Evolutionary conservation across 306 rosid species (phyloP), one percentile per base, ranked within the genome.

Genomic region (Prosopis cineraria): DNA sequence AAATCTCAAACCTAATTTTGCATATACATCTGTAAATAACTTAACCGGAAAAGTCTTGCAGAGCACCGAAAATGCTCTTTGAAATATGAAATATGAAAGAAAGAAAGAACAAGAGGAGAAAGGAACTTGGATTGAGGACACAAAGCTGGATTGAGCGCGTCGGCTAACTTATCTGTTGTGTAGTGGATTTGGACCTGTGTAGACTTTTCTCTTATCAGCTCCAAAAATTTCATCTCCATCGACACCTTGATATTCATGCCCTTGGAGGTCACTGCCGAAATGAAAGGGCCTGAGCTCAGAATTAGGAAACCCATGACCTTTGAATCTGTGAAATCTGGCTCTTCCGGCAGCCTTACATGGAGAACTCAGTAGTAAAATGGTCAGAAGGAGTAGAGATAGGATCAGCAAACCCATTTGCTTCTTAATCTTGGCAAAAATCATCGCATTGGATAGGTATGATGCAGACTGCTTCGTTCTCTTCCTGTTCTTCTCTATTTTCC

Each of bases 111-210:
- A 6, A 63, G 39, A 50, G 24, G 59, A 78, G 66, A 43, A 53
- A 40, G 29, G 56, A 67, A 70, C 27, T 64, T n/a, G 70, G 72
- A 68, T 66, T 47, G 67, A 56, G 45, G 74, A 36, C 24, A 37
- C 30, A 47, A 53, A n/a, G 74, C 24, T 12, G 20, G 37, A 22
- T 62, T 30, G 9, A 27, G 17, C 4, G 33, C 39, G 24, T 67
- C 27, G 22, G 27, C 65, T 48, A 75, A 84, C 84, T 84, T 81
- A 86, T 88, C 90, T 86, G 83, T 88, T 88, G 43, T 88, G 92
- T n/a, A 88, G 85, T 76, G 91, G 91, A 64, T 88, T 88, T 50
- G 91, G 91, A 55, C 91, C 91, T 25, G 91, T 88, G 73, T 84
- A 81, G 82, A 88, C 83, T 72, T 85, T 84, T 66, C 91, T 88